phyloP scores from a whole-genome alignment of 805 yeast species.

The Vanderwaltozyma yarrowii region DNA sequence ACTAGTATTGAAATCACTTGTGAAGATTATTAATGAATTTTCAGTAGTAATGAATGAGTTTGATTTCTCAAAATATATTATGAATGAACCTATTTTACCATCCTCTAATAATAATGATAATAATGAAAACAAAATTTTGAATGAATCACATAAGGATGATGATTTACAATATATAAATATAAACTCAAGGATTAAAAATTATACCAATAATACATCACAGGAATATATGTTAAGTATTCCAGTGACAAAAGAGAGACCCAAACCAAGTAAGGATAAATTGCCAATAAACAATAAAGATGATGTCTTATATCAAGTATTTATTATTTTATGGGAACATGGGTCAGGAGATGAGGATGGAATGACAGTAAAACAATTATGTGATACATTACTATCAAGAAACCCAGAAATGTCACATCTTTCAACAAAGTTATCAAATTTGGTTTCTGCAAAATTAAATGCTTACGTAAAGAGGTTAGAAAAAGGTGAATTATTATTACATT shows the following conservation, averaged over 20 bases:
- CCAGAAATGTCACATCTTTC: constrained; percentile 76
- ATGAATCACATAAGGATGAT: neutral
- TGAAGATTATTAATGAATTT: no score
- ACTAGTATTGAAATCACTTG: no score
- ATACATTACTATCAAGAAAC: constrained; percentile 56
- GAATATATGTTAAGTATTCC: constrained; percentile 37
- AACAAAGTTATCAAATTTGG: constrained; percentile 70
- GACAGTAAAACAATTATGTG: constrained; percentile 87
- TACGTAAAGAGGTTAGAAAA: constrained; percentile 78
- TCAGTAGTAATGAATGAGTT: neutral
- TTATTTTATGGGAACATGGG: constrained; percentile 58
- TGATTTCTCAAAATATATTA: neutral
- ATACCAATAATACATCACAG: constrained; percentile 2
- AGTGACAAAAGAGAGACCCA: constrained; percentile 64
- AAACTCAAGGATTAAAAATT: constrained; percentile 1
- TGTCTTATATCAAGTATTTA: constrained; percentile 65
- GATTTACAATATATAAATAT: constrained; percentile 1
- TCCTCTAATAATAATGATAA: neutral
- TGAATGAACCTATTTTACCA: neutral
- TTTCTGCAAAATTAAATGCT: constrained; percentile 77
- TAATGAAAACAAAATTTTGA: no score
- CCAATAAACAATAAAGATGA: constrained; percentile 45
- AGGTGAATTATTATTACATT: constrained; percentile 61
- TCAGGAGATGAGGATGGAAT: constrained; percentile 56
- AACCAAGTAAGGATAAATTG: constrained; percentile 49